Percentiles rank a stretch among this genome's conserved stretches.
These are phyloP conservation scores for Rhynchospora breviuscula DNA, from an alignment of 176 grass and related monocot species.

Conservation along the genomic window DNA sequence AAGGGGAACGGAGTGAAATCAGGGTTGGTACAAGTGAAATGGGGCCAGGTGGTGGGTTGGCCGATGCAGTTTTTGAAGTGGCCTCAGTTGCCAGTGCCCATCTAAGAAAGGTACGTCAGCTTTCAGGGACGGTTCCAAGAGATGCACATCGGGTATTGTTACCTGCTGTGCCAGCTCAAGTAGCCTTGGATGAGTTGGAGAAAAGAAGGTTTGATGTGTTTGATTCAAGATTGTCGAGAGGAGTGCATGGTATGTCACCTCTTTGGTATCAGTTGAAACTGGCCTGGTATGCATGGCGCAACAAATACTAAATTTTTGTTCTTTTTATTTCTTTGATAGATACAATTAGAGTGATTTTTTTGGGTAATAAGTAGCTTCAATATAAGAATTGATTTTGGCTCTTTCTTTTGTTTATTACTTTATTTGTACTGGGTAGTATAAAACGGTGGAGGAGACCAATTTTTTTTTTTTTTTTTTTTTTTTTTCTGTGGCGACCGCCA, in stretches of 20 bases:
- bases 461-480: neutral
- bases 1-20: conserved; percentile 41
- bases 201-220: conserved; percentile 66
- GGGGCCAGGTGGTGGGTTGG: conserved; percentile 47
- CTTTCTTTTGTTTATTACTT: neutral
- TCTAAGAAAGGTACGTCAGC: conserved; percentile 62
- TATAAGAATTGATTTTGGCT: neutral
- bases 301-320: conserved; percentile 30
- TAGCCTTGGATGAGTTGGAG: conserved; percentile 56
- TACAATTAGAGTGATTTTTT: conserved; percentile 17
- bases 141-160: conserved; percentile 55
- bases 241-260: conserved; percentile 66
- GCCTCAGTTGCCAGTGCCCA: conserved; percentile 64
- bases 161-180: conserved; percentile 62
- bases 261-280: conserved; percentile 88
- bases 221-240: conserved; percentile 56
- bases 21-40: conserved; percentile 45
- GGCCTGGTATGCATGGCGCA: conserved; percentile 56
- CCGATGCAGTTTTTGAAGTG: conserved; percentile 76
- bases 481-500: neutral
- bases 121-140: conserved; percentile 45
- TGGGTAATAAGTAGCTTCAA: neutral
- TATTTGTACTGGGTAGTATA: neutral
- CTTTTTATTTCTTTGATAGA: neutral
- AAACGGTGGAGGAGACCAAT: neutral